Base-by-base conservation (phyloP, 306 rosid genomes). In the Cucurbita maxima region DNA sequence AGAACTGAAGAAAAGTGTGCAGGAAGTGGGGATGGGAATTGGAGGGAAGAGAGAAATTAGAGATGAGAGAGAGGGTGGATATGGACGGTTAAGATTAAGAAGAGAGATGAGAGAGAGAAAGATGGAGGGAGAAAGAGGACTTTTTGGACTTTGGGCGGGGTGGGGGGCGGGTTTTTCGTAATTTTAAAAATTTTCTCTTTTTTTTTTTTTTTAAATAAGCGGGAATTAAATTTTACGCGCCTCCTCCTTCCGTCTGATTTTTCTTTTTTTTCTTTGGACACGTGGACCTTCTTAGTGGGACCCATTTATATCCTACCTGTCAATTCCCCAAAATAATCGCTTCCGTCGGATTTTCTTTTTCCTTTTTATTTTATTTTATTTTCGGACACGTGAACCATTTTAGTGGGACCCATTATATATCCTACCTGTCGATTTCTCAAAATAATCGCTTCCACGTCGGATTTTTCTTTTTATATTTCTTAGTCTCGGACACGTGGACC, bases 161-260 rank as follows among this genome's bases (percentile, higher is more conserved):
- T 30, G 71, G 16, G 69, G 71, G 71, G 47, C 0, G 50, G 50
- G 50, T 63, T 1, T 63, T 64, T 45, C 57, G 40, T 68, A 68
- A 68, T 30, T 75, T 73, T 83, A 72, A 53, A 5, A 20, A 43
- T 0, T 4, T 52, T 37, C 6, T 37, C 13, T 10, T 50, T 40
- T 47, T 40, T 41, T 56, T 11, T 19, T 52, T 54, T 71, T 40
- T 80, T 8, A 36, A 75, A 76, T 76, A 53, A 73, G 91, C 85
- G 88, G 87, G 91, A 84, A 81, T 77, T 79, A 12, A 51, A 58
- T 75, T 54, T 30, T 70, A 70, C 74, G 74, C 74, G 74, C 74
- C 45, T 50, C 73, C 55, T 10, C 56, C 5, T 40, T 18, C 9
- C 73, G 56, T 69, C 43, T 0, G n/a, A 43, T 43, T 44, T 68